Percentiles rank a stretch among this genome's conserved stretches.
Conservation (phyloP, 768 basidiomycete genomes). For the Boletus fagicola region DNA sequence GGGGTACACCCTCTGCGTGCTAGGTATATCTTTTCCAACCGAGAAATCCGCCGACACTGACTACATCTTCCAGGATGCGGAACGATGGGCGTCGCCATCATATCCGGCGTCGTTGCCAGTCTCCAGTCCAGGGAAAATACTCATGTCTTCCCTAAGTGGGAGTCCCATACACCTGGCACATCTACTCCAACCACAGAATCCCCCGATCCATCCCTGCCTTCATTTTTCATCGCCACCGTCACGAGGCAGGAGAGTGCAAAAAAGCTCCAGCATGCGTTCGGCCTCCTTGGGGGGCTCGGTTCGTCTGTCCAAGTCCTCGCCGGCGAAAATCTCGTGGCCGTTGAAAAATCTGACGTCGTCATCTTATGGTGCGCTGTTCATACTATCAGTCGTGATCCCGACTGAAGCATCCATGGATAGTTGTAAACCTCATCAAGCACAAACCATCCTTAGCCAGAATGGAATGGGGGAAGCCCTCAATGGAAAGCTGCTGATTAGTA, state of each 20-base stretch:
- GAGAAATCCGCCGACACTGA: constrained; percentile 13
- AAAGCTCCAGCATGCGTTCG: constrained; percentile 63
- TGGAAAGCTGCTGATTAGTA: constrained; percentile 92
- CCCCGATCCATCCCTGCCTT: constrained; percentile 70
- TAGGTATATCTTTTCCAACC: constrained; percentile 48
- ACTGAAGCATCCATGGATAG: constrained; percentile 39
- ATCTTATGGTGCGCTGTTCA: constrained; percentile 70
- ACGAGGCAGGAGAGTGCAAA: constrained; percentile 70
- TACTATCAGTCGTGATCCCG: not conserved
- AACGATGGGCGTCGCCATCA: constrained; percentile 95
- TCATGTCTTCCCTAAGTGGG: constrained; percentile 51
- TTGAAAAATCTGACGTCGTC: constrained; percentile 75
- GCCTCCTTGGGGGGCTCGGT: constrained; percentile 56
- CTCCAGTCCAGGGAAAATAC: constrained; percentile 51
- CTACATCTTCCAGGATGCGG: constrained; percentile 72
- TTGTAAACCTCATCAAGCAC: constrained; percentile 91
- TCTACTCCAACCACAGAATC: constrained; percentile 57
- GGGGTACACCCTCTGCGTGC: constrained; percentile 90
- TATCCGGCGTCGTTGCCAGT: constrained; percentile 88
- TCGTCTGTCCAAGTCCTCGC: constrained; percentile 66
- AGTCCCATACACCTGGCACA: constrained; percentile 70
- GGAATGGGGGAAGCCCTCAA: constrained; percentile 83
- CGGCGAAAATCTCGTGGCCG: constrained; percentile 71
- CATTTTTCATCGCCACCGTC: constrained; percentile 85
- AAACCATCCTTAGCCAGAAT: constrained; percentile 63